These are phyloP conservation scores for Areca catechu DNA, from an alignment of 176 grass and related monocot genomes.

Conservation along the genomic window DNA sequence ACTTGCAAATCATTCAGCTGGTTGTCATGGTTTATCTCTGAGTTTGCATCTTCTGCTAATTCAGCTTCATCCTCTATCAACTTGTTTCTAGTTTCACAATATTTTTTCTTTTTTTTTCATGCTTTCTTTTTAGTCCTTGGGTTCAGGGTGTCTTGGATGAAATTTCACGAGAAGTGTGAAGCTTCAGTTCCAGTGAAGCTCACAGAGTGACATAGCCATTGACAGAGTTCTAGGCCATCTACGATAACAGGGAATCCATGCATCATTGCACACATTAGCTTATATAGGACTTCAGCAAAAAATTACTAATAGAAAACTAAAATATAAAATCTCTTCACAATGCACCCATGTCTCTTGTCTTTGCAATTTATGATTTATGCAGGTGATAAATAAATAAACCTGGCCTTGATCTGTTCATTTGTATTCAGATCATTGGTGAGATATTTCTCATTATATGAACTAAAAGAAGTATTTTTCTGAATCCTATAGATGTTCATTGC, in stretches of 20 bases:
- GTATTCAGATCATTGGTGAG: no score
- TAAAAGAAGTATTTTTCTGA: no score
- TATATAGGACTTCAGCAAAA: no score
- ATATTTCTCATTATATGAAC: no score
- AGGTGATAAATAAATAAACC: no score
- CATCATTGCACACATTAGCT: neutral
- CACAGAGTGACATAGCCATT: constrained; percentile 58
- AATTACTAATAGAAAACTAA: no score
- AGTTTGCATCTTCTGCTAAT: neutral
- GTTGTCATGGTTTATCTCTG: neutral
- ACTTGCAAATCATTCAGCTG: neutral
- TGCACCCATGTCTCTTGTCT: no score
- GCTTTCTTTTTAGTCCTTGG: constrained; percentile 40
- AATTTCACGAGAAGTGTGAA: constrained; percentile 9
- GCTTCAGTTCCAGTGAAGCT: constrained; percentile 44
- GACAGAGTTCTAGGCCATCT: constrained; percentile 67
- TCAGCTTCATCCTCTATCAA: constrained; percentile 21
- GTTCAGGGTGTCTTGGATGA: constrained; percentile 48
- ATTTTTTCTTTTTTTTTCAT: constrained; percentile 8
- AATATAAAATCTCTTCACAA: no score
- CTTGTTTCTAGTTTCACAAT: constrained; percentile 39
- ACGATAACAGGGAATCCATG: neutral
- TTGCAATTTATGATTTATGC: no score
- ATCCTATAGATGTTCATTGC: no score
- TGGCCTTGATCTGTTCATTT: no score